phyloP scores from a whole-genome alignment of 345 rosid genomes.

The Citrus glauca region DNA sequence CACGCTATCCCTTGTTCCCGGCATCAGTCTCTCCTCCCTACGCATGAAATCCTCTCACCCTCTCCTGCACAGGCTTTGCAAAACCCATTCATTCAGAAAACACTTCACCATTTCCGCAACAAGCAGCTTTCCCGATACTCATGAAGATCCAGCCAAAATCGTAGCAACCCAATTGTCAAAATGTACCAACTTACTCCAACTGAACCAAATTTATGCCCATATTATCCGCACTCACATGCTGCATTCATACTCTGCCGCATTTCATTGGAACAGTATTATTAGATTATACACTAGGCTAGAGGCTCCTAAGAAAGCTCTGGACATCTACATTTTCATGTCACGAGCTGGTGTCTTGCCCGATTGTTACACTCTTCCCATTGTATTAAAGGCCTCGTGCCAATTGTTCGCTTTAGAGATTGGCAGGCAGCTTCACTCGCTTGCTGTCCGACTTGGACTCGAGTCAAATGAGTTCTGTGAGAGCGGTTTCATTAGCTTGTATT shows the following conservation, averaged over 20 bases:
- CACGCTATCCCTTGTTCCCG: too few species aligned
- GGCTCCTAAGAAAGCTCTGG: constrained; percentile 48
- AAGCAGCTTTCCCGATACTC: constrained; percentile 4
- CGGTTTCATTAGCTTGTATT: constrained; percentile 56
- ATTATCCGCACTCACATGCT: constrained; percentile 46
- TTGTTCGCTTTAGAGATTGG: constrained; percentile 38
- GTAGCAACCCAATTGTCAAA: constrained; percentile 39
- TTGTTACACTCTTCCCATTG: constrained; percentile 65
- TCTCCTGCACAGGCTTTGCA: background rate
- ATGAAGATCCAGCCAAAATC: constrained; percentile 25
- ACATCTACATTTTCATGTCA: constrained; percentile 48
- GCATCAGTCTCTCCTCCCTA: background rate
- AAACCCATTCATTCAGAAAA: background rate
- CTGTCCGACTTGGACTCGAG: constrained; percentile 48
- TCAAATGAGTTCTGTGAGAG: constrained; percentile 72
- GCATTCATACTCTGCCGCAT: constrained; percentile 29
- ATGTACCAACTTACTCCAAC: constrained; percentile 35
- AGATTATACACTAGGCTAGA: constrained; percentile 59
- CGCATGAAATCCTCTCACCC: constrained; percentile 7
- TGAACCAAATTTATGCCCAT: constrained; percentile 52
- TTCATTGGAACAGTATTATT: constrained; percentile 70
- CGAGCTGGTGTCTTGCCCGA: constrained; percentile 58
- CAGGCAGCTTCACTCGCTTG: constrained; percentile 58
- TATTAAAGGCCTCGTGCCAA: constrained; percentile 51
- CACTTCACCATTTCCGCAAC: constrained; percentile 3